Base-by-base conservation (phyloP, 225 moss, liverwort and hornwort genomes). In the Antitrichia curtipendula region DNA sequence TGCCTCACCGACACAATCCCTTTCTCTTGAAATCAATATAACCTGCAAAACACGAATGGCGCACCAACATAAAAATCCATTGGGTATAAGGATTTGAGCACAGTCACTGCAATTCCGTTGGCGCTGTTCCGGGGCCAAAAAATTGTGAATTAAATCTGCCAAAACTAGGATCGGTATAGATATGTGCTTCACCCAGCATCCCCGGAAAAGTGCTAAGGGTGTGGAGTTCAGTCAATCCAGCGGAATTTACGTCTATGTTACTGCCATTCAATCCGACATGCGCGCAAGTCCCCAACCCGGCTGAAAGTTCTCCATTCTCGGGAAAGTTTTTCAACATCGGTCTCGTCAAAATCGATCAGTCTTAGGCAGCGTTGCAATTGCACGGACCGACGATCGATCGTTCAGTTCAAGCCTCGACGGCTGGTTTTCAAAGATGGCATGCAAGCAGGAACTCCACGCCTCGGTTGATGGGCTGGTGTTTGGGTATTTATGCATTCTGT, bases 1-100 rank as follows among this genome's bases (percentile, higher is more conserved):
- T 97, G 95, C 95, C 83, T 96, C 95, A 54, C 94, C 97, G 59
- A 96, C 87, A 69, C 92, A 91, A 84, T 87, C 95, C 75, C 93
- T 86, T 84, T 96, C 95, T 92, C 93, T 93, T 70, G 94, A 96
- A 68, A 99, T 88, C 53, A 90, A 94, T 71, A 95, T 92, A 22
- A 96, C 91, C 98, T 96, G 40, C 18, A 28, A 40, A 28, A 28
- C 18, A 16, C 57, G 17, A 78, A 4, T 5, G 57, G 78, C 28
- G 18, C 40, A 25, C 25, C 20, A 34, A 14, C 27, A n/a, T 16
- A 56, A 5, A 24, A n/a, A 25, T 11, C 17, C 18, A 18, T 28
- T 57, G 36, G 9, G 9, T 9, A 9, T 36, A 9, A 0, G 3
- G 0, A 14, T 76, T 53, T 76, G 76, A 76, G 52, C 53, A 11